phyloP scores from a whole-genome alignment of 2,329 filamentous ascomycete genomes.

The Alternaria sp. region DNA sequence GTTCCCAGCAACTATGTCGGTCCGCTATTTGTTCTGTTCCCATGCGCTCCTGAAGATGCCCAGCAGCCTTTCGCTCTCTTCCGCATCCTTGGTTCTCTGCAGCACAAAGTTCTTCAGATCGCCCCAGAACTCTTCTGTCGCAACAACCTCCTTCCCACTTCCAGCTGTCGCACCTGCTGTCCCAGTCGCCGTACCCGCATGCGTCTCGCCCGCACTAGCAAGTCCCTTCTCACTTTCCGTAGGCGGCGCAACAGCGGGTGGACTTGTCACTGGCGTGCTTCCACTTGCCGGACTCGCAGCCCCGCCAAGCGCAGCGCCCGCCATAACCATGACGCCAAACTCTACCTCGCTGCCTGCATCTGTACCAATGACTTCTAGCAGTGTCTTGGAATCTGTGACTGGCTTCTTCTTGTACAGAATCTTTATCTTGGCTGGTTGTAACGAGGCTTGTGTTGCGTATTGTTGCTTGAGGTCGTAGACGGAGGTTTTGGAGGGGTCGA shows the following conservation, averaged over 20 bases:
- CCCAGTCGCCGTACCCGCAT: slow-evolving; percentile 30
- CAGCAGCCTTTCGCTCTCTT: slow-evolving; percentile 69
- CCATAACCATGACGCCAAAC: slow-evolving; percentile 88
- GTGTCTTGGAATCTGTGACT: slow-evolving; percentile 75
- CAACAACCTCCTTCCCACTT: slow-evolving; percentile 67
- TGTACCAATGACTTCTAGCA: slow-evolving; percentile 73
- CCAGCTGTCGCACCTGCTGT: slow-evolving; percentile 58
- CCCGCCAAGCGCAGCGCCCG: slow-evolving; percentile 55
- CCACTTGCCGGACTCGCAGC: slow-evolving; percentile 46
- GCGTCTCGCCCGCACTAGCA: slow-evolving; percentile 14
- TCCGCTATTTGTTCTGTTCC: slow-evolving; percentile 54
- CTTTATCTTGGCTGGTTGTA: slow-evolving; percentile 76
- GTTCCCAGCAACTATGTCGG: not conserved
- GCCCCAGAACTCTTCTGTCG: slow-evolving; percentile 81
- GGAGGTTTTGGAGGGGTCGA: slow-evolving; percentile 72
- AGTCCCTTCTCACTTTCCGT: slow-evolving; percentile 61
- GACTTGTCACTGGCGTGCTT: slow-evolving; percentile 57
- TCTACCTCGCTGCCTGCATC: slow-evolving; percentile 68
- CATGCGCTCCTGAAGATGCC: slow-evolving; percentile 76
- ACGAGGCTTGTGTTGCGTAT: slow-evolving; percentile 69
- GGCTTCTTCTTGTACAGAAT: slow-evolving; percentile 89
- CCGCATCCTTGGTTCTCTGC: slow-evolving; percentile 77
- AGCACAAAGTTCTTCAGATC: slow-evolving; percentile 83
- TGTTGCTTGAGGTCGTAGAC: slow-evolving; percentile 79
- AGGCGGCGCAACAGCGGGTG: slow-evolving; percentile 60